Evolutionary conservation across 2,329 filamentous ascomycete genomes (phyloP).

Genomic region (Plenodomus tracheiphilus): DNA sequence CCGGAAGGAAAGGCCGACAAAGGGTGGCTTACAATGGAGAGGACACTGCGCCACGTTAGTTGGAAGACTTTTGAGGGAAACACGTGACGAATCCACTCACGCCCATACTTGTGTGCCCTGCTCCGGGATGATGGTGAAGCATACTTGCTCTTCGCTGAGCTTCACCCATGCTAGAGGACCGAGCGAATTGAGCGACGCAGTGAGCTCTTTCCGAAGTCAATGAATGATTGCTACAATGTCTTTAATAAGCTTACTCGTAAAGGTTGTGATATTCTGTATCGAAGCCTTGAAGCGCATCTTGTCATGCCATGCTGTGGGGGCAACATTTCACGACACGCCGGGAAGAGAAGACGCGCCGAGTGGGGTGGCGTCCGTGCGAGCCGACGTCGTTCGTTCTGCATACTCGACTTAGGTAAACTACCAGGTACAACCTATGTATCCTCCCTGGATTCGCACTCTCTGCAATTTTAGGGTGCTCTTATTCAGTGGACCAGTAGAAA

Average conservation of each 20-base stretch:
- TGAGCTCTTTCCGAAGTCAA: too few species aligned
- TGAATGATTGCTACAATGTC: too few species aligned
- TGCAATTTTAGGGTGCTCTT: too few species aligned
- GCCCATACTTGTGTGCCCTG: slow-evolving; percentile 97
- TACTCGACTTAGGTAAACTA: too few species aligned
- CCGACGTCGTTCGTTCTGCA: slow-evolving; percentile 16
- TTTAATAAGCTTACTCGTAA: too few species aligned
- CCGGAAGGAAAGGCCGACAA: not conserved
- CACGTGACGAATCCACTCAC: slow-evolving; percentile 54
- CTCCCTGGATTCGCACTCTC: too few species aligned
- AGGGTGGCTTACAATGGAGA: slow-evolving; percentile 48
- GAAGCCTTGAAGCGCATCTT: slow-evolving; percentile 59
- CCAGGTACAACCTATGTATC: too few species aligned
- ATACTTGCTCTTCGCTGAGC: slow-evolving; percentile 81
- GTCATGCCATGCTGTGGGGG: slow-evolving; percentile 18
- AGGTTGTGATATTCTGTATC: slow-evolving; percentile 56
- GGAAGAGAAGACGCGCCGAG: slow-evolving; percentile 3
- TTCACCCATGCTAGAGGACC: slow-evolving; percentile 91
- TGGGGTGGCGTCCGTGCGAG: slow-evolving; percentile 9
- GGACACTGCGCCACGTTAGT: slow-evolving; percentile 40
- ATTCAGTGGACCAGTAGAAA: too few species aligned
- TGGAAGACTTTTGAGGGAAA: slow-evolving; percentile 19
- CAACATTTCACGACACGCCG: slow-evolving; percentile 23
- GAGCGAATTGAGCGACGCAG: slow-evolving; percentile 64
- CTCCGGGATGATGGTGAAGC: slow-evolving; percentile 95